phyloP scores from a whole-genome alignment of 805 yeast species.

The Monosporozyma siamensis region DNA sequence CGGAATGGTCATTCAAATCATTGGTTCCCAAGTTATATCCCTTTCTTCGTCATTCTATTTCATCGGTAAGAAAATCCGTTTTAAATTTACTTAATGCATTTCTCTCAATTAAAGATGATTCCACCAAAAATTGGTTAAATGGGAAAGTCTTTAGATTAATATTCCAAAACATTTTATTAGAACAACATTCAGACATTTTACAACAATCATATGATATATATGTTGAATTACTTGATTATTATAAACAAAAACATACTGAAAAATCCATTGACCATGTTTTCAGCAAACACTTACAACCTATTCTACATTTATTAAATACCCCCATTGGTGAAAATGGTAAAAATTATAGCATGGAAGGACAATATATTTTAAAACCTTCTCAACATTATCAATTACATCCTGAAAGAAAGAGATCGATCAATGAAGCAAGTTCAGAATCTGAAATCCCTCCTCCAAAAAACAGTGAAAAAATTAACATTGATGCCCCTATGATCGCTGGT shows the following conservation, averaged over 20 bases:
- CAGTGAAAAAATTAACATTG: slow-evolving; percentile 70
- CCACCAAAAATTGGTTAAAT: slow-evolving; percentile 63
- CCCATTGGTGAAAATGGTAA: slow-evolving; percentile 92
- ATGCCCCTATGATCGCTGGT: slow-evolving; percentile 85
- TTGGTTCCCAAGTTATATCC: slow-evolving; percentile 90
- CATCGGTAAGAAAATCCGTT: slow-evolving; percentile 84
- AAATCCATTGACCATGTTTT: slow-evolving; percentile 44
- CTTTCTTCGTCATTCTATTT: slow-evolving; percentile 85
- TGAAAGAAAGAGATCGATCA: slow-evolving; percentile 26
- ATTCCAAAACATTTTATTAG: slow-evolving; percentile 81
- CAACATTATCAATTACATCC: slow-evolving; percentile 28
- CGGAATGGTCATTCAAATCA: slow-evolving; percentile 51
- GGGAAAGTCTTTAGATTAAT: slow-evolving; percentile 63
- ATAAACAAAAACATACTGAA: slow-evolving; percentile 29
- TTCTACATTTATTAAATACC: slow-evolving; percentile 66
- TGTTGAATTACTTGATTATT: slow-evolving; percentile 42
- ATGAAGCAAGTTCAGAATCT: slow-evolving; percentile 21
- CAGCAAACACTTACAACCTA: slow-evolving; percentile 46
- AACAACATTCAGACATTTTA: slow-evolving; percentile 72
- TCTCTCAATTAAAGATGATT: slow-evolving; percentile 45
- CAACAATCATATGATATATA: slow-evolving; percentile 56
- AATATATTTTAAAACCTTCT: slow-evolving; percentile 71
- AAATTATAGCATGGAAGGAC: slow-evolving; percentile 72
- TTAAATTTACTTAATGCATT: slow-evolving; percentile 73
- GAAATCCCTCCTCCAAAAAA: slow-evolving; percentile 42